phyloP scores from a whole-genome alignment of 768 basidiomycete species.

The Strobilomyces dryophilus region DNA sequence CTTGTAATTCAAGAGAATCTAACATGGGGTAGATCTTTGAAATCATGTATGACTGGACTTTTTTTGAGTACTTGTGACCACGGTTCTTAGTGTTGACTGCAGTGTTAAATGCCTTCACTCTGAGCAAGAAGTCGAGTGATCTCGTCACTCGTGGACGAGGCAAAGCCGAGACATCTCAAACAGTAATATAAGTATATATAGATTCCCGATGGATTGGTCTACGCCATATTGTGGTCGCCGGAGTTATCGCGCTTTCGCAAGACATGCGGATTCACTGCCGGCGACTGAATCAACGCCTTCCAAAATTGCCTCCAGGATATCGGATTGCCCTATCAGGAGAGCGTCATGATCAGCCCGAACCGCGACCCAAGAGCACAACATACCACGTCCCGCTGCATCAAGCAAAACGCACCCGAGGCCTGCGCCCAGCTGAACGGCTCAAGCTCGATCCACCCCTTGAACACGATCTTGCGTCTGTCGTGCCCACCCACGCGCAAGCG shows the following conservation, averaged over 20 bases:
- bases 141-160: no score
- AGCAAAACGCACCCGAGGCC: slow-evolving; percentile 55
- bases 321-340: slow-evolving; percentile 56
- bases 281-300: slow-evolving; percentile 55
- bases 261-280: slow-evolving; percentile 56
- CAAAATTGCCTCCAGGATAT: slow-evolving; percentile 76
- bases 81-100: not conserved
- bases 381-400: slow-evolving; percentile 69
- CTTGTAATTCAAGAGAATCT: slow-evolving; percentile 16
- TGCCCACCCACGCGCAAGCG: slow-evolving; percentile 62
- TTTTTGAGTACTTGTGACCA: not conserved
- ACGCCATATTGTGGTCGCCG: not conserved
- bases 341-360: not conserved
- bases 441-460: slow-evolving; percentile 73
- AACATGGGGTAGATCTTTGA: not conserved
- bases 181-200: no score
- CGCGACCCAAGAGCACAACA: slow-evolving; percentile 16
- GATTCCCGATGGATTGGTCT: not conserved
- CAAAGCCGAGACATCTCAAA: not conserved
- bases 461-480: slow-evolving; percentile 58
- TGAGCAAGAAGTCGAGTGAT: no score
- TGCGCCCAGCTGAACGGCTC: slow-evolving; percentile 54
- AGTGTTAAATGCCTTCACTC: no score
- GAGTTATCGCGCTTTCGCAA: slow-evolving; percentile 17
- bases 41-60: not conserved